A percentile compares a stretch with the other conserved stretches of the same genome.
phyloP scores from a whole-genome alignment of 805 yeast species.

The Candida ulmi region DNA sequence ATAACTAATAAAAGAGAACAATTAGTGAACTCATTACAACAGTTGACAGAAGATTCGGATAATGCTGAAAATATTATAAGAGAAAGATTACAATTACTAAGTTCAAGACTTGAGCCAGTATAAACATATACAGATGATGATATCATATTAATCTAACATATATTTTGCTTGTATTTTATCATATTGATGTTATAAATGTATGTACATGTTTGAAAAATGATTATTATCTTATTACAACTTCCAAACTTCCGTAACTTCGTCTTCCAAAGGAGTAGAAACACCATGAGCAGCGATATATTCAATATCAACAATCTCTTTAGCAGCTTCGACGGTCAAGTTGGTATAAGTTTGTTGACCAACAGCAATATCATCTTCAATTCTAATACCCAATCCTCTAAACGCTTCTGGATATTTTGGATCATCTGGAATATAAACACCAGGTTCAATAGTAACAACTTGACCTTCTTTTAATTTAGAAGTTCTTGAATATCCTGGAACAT shows the following conservation, averaged over 20 bases:
- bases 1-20: conserved; percentile 9
- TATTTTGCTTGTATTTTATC: too few species aligned
- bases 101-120: not conserved
- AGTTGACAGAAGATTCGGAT: conserved; percentile 17
- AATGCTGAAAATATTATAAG: conserved; percentile 10
- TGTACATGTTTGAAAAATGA: too few species aligned
- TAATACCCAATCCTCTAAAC: conserved; percentile 84
- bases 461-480: conserved; percentile 49
- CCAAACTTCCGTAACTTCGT: conserved; percentile 32
- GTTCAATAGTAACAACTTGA: conserved; percentile 91
- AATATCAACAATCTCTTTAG: conserved; percentile 79
- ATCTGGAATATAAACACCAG: conserved; percentile 88
- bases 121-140: too few species aligned
- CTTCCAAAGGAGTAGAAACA: conserved; percentile 41
- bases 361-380: conserved; percentile 92
- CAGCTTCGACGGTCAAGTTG: conserved; percentile 73
- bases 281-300: conserved; percentile 64
- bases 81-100: conserved; percentile 3
- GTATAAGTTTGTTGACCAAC: conserved; percentile 57
- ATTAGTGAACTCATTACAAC: conserved; percentile 12
- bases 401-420: conserved; percentile 64
- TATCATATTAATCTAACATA: too few species aligned
- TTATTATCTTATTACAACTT: too few species aligned
- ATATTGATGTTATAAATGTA: too few species aligned
- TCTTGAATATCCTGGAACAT: conserved; percentile 61